Percentiles rank a stretch among this genome's conserved stretches.
Evolutionary conservation across 192 early-diverging fungal species (phyloP).

Genomic region (Coemansia biformis): DNA sequence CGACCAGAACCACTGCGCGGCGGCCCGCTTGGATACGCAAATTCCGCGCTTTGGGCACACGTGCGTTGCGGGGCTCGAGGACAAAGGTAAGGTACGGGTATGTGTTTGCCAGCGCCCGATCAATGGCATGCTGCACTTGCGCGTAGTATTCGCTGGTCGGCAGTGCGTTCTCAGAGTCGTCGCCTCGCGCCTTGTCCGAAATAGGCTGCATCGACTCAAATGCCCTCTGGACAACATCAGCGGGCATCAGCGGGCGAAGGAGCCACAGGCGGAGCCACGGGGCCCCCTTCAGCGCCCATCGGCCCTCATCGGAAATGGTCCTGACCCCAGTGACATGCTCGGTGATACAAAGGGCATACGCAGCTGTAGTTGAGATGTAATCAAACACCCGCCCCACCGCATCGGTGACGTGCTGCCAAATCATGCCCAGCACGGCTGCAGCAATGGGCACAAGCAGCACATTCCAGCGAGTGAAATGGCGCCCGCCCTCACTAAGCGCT

Average conservation of each 20-base stretch:
- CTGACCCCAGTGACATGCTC: constrained; percentile 8
- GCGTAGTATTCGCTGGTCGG: constrained; percentile 4
- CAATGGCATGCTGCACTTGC: constrained; percentile 2
- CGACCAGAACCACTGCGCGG: background rate
- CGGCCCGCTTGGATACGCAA: background rate
- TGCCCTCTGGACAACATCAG: background rate
- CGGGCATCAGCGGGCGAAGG: background rate
- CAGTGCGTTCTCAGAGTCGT: background rate
- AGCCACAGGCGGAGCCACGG: constrained; percentile 4
- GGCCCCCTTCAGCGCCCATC: background rate
- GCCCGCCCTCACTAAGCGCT: too few relatives aligned
- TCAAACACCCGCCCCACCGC: background rate
- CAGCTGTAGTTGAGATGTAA: background rate
- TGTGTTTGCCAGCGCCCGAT: background rate
- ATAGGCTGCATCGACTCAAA: background rate
- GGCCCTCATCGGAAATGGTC: constrained; percentile 5
- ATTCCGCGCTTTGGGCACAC: background rate
- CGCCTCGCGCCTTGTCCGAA: background rate
- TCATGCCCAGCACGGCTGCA: too few relatives aligned
- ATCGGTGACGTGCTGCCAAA: too few relatives aligned
- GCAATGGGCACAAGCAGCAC: too few relatives aligned
- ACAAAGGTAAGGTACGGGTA: constrained; percentile 1
- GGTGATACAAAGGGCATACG: constrained; percentile 2
- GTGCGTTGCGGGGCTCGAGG: constrained; percentile 6
- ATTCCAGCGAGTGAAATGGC: too few relatives aligned